Evolutionary conservation across 192 early-diverging fungal genomes (phyloP).

Genomic region (Endogone sp.): DNA sequence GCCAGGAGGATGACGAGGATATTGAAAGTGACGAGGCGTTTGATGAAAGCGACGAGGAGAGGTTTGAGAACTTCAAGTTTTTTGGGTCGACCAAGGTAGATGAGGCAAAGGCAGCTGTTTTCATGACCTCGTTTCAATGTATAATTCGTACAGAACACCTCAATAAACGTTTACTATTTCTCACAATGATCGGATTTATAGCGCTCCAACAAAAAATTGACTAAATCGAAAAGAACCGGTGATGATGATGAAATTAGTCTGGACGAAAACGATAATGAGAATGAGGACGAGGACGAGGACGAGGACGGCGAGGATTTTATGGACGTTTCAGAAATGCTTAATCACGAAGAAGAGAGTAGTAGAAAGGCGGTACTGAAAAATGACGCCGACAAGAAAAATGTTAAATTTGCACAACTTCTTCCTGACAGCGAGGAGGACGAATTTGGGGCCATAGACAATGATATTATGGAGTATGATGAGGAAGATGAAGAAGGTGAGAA

Average conservation of each 20-base stretch:
- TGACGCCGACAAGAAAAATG: not conserved
- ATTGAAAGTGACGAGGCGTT: conserved; percentile 92
- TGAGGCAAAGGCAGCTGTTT: conserved; percentile 23
- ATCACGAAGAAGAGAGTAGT: conserved; percentile 23
- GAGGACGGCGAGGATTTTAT: conserved; percentile 45
- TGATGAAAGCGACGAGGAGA: conserved; percentile 78
- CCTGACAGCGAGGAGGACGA: not conserved
- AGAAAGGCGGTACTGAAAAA: not conserved
- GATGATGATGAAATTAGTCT: conserved; percentile 31
- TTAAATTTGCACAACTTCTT: conserved; percentile 5
- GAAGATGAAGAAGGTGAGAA: conserved; percentile 38
- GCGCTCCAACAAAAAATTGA: not conserved
- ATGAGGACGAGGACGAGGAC: conserved; percentile 41
- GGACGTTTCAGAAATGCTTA: conserved; percentile 63
- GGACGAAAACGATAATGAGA: conserved; percentile 32
- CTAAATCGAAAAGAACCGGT: conserved; percentile 15
- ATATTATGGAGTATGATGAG: conserved; percentile 12
- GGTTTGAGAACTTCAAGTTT: conserved; percentile 69
- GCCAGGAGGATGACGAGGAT: conserved; percentile 90
- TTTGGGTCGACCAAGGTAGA: conserved; percentile 45
- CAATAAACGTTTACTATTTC: too few species aligned
- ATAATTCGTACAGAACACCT: not conserved
- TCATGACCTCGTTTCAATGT: not conserved
- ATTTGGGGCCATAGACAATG: conserved; percentile 3
- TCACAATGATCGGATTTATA: not conserved